Percentiles rank a stretch among this genome's conserved stretches.
Evolutionary conservation across 371 early-diverging fungal genomes (phyloP).

Genomic region (Mortierella sp.): DNA sequence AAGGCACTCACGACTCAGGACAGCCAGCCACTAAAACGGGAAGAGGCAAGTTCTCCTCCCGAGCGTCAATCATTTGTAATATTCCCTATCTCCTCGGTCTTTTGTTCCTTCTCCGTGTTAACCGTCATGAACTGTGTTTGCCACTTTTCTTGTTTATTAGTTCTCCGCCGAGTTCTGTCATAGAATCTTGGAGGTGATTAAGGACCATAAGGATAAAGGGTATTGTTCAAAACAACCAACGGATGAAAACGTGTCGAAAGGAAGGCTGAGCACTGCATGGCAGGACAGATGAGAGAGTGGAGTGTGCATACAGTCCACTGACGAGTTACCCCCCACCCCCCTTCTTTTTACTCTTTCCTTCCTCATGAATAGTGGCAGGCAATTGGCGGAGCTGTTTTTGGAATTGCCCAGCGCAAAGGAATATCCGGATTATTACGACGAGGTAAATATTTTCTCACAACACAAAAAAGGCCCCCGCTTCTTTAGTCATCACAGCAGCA

Average conservation of each 20-base stretch:
- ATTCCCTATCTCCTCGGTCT: not conserved
- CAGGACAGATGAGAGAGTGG: not conserved
- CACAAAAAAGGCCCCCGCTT: not conserved
- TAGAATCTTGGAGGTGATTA: conserved; percentile 37
- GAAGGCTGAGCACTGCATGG: not conserved
- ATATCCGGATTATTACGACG: conserved; percentile 94
- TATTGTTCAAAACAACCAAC: not conserved
- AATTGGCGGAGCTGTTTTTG: conserved; percentile 81
- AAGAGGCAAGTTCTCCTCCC: conserved; percentile 6
- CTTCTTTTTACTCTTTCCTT: not conserved
- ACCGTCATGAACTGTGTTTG: not conserved
- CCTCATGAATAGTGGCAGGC: conserved; percentile 64
- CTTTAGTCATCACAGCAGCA: not conserved
- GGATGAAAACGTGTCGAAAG: not conserved
- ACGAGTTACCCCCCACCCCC: not conserved
- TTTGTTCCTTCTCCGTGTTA: not conserved
- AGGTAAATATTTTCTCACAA: conserved; percentile 67
- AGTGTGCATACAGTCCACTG: not conserved
- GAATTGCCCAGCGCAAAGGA: conserved; percentile 80
- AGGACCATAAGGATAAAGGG: conserved; percentile 43
- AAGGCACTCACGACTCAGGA: conserved; percentile 14
- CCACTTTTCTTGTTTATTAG: conserved; percentile 20
- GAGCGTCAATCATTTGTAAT: not conserved
- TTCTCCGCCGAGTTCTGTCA: conserved; percentile 46
- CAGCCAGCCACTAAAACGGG: conserved; percentile 4